Evolutionary conservation across 2,329 filamentous ascomycete genomes (phyloP), one percentile per base, ranked within the genome.

Genomic region (Colletotrichum endophyticum): DNA sequence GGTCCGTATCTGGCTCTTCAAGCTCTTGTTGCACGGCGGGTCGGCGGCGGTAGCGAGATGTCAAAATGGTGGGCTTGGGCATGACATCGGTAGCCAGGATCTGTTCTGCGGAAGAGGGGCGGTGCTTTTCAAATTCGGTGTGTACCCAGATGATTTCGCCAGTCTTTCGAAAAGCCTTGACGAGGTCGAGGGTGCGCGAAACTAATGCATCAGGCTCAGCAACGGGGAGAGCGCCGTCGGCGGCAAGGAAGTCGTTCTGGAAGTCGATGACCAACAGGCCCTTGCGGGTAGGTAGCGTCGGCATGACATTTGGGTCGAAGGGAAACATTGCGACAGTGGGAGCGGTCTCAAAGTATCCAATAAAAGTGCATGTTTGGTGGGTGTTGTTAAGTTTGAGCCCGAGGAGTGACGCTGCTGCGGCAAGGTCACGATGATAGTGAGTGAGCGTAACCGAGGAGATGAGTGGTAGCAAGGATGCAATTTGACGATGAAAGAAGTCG

Each of bases 231-330:
- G 92, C 91, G 71, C 95, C 94, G 67, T 92, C 89, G 2, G 91
- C 86, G 8, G 92, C 89, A 74, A 98, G 86, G 81, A 99, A 98
- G 83, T 98, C 96, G 80, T 98, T 95, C 82, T 99, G 97, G 44
- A 98, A 91, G 81, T 98, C 96, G 78, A 98, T 89, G 22, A 98
- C 87, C 25, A 99, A 88, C 59, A 99, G 89, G 2, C 95, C 96
- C 85, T 91, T 91, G 68, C 92, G 89, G 11, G 91, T 91, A 34
- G 85, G 87, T 69, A 94, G 84, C 66, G 89, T 85, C 13, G 92
- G 92, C 25, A 93, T 86, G 44, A 88, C 86, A 62, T 89, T 84
- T 53, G 87, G 85, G 79, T 92, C 89, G 82, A 93, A 91, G 77
- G 89, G 83, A 81, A 93, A 91, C 86, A 91, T 91, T 76, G 71